Evolutionary conservation across 495 filamentous ascomycete genomes (phyloP).

Genomic region (Trichocladium antarcticum): DNA sequence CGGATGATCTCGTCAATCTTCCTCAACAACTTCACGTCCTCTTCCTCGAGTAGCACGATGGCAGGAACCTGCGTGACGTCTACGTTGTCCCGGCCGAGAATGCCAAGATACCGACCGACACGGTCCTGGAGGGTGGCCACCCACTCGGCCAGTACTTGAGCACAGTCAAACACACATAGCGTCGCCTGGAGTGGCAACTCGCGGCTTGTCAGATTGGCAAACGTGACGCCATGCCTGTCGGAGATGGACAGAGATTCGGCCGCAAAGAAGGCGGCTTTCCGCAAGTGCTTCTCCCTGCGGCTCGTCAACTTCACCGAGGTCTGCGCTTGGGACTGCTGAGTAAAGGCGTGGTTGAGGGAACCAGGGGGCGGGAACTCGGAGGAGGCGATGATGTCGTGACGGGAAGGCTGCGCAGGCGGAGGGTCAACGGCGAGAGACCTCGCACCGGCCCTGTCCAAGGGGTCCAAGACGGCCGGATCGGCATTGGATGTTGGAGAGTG

Average conservation of each 20-base stretch:
- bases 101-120: slow-evolving; percentile 75
- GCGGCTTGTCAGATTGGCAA: slow-evolving; percentile 71
- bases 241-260: slow-evolving; percentile 88
- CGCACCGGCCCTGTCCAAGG: slow-evolving; percentile 38
- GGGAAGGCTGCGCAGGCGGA: slow-evolving; percentile 43
- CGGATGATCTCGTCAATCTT: slow-evolving; percentile 76
- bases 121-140: slow-evolving; percentile 89
- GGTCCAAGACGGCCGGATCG: slow-evolving; percentile 41
- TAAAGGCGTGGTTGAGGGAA: slow-evolving; percentile 16
- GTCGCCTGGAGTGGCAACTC: slow-evolving; percentile 90
- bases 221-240: slow-evolving; percentile 76
- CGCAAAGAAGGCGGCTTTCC: slow-evolving; percentile 89
- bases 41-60: slow-evolving; percentile 83
- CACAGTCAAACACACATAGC: slow-evolving; percentile 90
- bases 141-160: slow-evolving; percentile 97
- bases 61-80: slow-evolving; percentile 67
- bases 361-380: slow-evolving; percentile 24
- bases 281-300: slow-evolving; percentile 71
- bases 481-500: slow-evolving; percentile 46
- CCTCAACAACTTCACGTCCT: slow-evolving; percentile 75
- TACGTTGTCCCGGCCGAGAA: slow-evolving; percentile 71
- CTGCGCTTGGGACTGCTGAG: slow-evolving; percentile 20
- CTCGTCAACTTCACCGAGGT: slow-evolving; percentile 24
- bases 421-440: slow-evolving; percentile 45
- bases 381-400: slow-evolving; percentile 23